Percentiles rank a stretch among this genome's conserved stretches.
These are phyloP conservation scores for Corchorus capsularis DNA, from an alignment of 345 rosid species.

Conservation along the genomic window DNA sequence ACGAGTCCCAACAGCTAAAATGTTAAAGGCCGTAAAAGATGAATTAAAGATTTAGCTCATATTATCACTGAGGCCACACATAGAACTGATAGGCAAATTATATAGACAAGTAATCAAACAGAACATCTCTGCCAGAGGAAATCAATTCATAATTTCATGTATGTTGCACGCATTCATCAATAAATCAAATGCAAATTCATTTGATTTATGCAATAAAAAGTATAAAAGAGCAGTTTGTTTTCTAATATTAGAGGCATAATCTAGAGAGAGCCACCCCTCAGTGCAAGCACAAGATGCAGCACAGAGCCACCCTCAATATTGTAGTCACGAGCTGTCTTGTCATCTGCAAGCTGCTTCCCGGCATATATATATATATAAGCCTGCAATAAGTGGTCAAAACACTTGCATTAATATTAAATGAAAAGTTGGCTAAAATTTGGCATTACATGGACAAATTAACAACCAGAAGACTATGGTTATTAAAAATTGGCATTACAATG, in stretches of 20 bases:
- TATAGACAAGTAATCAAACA: constrained; percentile 1
- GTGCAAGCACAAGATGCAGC: constrained; percentile 95
- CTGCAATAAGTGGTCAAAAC: constrained; percentile 45
- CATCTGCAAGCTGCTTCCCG: constrained; percentile 95
- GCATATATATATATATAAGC: constrained; percentile 94
- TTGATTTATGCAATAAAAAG: background rate
- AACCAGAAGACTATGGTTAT: too few relatives aligned
- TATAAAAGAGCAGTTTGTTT: background rate
- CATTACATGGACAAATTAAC: constrained; percentile 66
- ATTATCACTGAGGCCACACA: background rate
- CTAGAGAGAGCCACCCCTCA: constrained; percentile 67
- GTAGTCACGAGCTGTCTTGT: constrained; percentile 90
- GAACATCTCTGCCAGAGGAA: background rate
- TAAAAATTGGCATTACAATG: too few relatives aligned
- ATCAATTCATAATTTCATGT: background rate
- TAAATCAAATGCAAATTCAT: constrained; percentile 6
- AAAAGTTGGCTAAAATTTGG: constrained; percentile 49
- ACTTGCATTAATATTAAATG: constrained; percentile 55
- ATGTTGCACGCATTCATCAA: constrained; percentile 3
- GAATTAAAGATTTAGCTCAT: too few relatives aligned
- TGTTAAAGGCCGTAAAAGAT: too few relatives aligned
- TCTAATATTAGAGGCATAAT: background rate
- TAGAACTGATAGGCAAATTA: background rate
- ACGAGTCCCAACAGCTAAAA: too few relatives aligned
- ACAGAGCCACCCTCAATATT: constrained; percentile 98